Conservation (phyloP, 169 alveolate genomes). For the Plasmodium gaboni region DNA sequence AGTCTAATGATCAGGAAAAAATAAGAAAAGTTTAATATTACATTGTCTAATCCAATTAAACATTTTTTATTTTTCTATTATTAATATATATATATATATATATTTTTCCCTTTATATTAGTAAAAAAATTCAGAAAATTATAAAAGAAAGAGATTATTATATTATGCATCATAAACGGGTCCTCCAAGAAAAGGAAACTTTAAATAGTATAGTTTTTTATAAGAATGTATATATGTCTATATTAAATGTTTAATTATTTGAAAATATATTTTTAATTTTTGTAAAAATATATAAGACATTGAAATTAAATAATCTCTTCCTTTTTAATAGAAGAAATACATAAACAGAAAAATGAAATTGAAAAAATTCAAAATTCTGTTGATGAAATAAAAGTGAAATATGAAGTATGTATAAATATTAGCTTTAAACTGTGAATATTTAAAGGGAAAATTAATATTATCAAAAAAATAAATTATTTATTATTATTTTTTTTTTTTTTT, state of each 20-base stretch:
- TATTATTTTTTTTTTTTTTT: slow-evolving; percentile 15
- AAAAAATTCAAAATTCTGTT: slow-evolving; percentile 60
- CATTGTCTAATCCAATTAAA: slow-evolving; percentile 3
- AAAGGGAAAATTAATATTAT: slow-evolving; percentile 1
- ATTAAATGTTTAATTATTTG: slow-evolving; percentile 23
- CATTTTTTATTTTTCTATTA: slow-evolving; percentile 6
- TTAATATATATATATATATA: too few relatives aligned
- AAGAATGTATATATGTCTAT: slow-evolving; percentile 1
- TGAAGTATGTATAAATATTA: slow-evolving; percentile 28
- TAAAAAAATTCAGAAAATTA: slow-evolving; percentile 69
- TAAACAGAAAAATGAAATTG: slow-evolving; percentile 70
- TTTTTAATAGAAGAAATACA: slow-evolving; percentile 73
- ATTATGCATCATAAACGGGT: slow-evolving; percentile 76
- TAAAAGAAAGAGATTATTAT: slow-evolving; percentile 75
- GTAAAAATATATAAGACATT: slow-evolving; percentile 8
- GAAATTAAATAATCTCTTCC: slow-evolving; percentile 14
- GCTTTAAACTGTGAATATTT: slow-evolving; percentile 1
- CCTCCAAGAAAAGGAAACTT: slow-evolving; percentile 71
- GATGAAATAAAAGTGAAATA: slow-evolving; percentile 61
- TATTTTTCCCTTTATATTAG: slow-evolving; percentile 22
- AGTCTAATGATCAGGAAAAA: slow-evolving; percentile 5
- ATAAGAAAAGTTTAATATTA: background rate
- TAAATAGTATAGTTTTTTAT: slow-evolving; percentile 39
- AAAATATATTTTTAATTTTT: slow-evolving; percentile 13
- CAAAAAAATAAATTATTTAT: background rate